phyloP scores from a whole-genome alignment of 768 basidiomycete species.

The Xerocomellus intermedius region DNA sequence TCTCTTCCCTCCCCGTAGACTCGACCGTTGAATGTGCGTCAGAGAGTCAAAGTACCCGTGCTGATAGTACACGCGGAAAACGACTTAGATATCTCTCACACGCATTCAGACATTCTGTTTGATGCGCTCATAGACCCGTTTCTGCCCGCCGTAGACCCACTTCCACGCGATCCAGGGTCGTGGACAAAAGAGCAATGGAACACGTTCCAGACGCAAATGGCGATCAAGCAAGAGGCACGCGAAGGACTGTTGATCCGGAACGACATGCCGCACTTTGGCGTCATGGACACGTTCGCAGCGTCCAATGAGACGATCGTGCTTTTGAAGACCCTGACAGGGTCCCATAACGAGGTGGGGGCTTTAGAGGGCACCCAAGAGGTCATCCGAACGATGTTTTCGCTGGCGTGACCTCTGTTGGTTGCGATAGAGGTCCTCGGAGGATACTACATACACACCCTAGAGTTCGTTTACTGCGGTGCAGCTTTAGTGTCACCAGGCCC shows the following conservation, averaged over 20 bases:
- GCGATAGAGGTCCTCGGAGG: neutral
- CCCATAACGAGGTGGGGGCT: slow-evolving; percentile 56
- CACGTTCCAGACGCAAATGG: slow-evolving; percentile 38
- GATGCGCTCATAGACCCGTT: slow-evolving; percentile 61
- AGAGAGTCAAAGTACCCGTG: slow-evolving; percentile 68
- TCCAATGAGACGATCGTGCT: slow-evolving; percentile 50
- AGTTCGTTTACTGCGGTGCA: neutral
- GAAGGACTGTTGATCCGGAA: slow-evolving; percentile 45
- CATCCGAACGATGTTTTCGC: slow-evolving; percentile 34
- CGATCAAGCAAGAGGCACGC: slow-evolving; percentile 41
- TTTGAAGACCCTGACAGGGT: slow-evolving; percentile 56
- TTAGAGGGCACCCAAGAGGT: slow-evolving; percentile 72
- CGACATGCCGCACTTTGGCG: slow-evolving; percentile 48
- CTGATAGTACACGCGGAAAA: slow-evolving; percentile 74
- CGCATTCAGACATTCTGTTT: slow-evolving; percentile 69
- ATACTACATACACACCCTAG: neutral
- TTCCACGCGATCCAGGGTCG: slow-evolving; percentile 29
- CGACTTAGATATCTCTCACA: slow-evolving; percentile 70
- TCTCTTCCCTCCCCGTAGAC: neutral
- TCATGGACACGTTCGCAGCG: slow-evolving; percentile 50
- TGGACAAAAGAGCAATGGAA: slow-evolving; percentile 45
- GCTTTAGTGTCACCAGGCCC: neutral
- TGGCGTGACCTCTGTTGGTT: slow-evolving; percentile 8
- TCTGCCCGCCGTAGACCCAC: slow-evolving; percentile 49
- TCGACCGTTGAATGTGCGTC: slow-evolving; percentile 1